A percentile compares a stretch with the other conserved stretches of the same genome.
Evolutionary conservation across 129 eudicot species (phyloP).

Genomic region (Artemisia argyi): DNA sequence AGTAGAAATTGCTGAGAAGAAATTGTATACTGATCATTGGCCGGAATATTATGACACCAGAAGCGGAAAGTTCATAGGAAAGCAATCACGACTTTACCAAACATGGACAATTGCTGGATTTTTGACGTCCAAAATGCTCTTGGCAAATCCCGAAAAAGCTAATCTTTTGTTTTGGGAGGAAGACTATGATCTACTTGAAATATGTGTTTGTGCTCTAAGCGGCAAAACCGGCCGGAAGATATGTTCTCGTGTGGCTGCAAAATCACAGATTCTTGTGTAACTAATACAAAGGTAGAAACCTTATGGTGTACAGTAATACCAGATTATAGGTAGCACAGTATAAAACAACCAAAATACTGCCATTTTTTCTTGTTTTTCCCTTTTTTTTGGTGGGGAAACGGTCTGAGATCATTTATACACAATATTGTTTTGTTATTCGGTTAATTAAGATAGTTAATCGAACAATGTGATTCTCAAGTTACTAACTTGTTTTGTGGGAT

Average conservation of each 20-base stretch:
- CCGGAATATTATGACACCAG: slow-evolving; percentile 96
- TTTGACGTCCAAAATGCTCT: slow-evolving; percentile 80
- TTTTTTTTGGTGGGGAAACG: slow-evolving; percentile 2
- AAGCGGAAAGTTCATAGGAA: slow-evolving; percentile 81
- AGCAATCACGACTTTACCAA: slow-evolving; percentile 94
- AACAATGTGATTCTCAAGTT: slow-evolving; percentile 4
- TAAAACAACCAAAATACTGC: slow-evolving; percentile 13
- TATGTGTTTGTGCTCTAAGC: slow-evolving; percentile 76
- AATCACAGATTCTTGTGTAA: slow-evolving; percentile 89
- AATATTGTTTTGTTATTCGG: slow-evolving; percentile 32
- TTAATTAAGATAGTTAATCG: slow-evolving; percentile 29
- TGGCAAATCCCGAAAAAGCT: slow-evolving; percentile 82
- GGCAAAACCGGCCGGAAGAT: slow-evolving; percentile 56
- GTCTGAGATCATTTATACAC: slow-evolving; percentile 23
- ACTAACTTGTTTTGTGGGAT: slow-evolving; percentile 11
- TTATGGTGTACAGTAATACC: slow-evolving; percentile 36
- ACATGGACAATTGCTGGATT: slow-evolving; percentile 97
- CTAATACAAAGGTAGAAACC: slow-evolving; percentile 10
- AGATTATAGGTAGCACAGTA: slow-evolving; percentile 19
- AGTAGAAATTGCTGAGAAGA: slow-evolving; percentile 63
- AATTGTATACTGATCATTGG: slow-evolving; percentile 69
- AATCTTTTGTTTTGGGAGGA: slow-evolving; percentile 81
- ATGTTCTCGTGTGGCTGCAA: slow-evolving; percentile 85
- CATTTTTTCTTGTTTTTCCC: not conserved
- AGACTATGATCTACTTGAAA: slow-evolving; percentile 94